Percentiles rank a stretch among this genome's conserved stretches.
phyloP scores from a whole-genome alignment of 2,329 filamentous ascomycete species.

The Pestalotiopsis sp. region DNA sequence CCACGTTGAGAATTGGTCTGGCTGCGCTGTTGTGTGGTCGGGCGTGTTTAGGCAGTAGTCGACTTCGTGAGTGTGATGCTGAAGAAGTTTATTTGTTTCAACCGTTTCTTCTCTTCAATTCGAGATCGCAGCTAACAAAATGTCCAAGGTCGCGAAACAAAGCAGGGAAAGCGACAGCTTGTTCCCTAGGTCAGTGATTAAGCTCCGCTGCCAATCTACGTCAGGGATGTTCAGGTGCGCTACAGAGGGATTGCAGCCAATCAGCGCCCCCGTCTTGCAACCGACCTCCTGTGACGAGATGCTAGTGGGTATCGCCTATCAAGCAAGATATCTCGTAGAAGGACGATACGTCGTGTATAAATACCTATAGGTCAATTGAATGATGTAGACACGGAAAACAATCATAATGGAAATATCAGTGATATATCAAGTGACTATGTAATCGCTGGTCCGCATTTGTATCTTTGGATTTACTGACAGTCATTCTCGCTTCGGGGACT shows the following conservation, averaged over 20 bases:
- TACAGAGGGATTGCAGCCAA: background rate
- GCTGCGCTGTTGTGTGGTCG: background rate
- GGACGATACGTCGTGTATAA: too few relatives aligned
- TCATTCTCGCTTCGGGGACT: too few relatives aligned
- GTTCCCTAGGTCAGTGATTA: background rate
- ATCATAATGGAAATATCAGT: too few relatives aligned
- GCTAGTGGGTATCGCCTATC: background rate
- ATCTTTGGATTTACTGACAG: too few relatives aligned
- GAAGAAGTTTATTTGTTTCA: background rate
- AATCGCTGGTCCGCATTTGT: too few relatives aligned
- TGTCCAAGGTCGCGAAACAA: background rate
- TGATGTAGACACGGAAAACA: too few relatives aligned
- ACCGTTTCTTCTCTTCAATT: background rate
- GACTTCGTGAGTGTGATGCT: background rate
- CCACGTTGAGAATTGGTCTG: background rate
- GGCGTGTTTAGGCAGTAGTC: background rate
- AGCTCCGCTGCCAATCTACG: slow-evolving; percentile 2
- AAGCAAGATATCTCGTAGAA: too few relatives aligned
- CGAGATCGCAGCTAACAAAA: background rate
- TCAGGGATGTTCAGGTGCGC: background rate
- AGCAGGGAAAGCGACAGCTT: background rate
- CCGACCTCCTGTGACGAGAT: background rate
- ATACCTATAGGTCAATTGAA: too few relatives aligned
- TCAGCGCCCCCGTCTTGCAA: background rate
- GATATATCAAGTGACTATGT: too few relatives aligned